Evolutionary conservation across 352 stramenopile species (phyloP), one percentile per base, ranked within the genome.

Genomic region (Globisporangium apiculatum): DNA sequence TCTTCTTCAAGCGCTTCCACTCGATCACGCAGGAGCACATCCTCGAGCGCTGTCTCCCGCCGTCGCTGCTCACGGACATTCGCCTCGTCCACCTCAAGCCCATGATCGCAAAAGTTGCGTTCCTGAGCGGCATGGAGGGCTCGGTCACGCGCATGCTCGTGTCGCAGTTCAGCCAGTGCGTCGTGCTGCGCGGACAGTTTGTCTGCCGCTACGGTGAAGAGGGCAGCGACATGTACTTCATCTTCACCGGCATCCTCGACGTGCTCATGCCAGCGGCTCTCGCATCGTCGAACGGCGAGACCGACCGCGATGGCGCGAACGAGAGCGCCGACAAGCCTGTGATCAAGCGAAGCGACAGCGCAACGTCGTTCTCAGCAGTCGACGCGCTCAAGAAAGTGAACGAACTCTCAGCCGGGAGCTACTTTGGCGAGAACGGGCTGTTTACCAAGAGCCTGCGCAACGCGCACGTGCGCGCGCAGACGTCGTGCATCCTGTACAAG

Each of bases 51-150:
- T 82, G 70, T 11, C 51, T 85, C 6, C 75, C 75, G 11, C 72
- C 72, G 0, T 79, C 75, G 5, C 47, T 85, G 5, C 45, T 85
- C 6, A 77, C 72, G 1, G 75, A 85, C 46, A 76, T 82, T 40
- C 72, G 75, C 1, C 56, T 80, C 4, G 62, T 82, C 12, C 65
- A 82, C 36, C 41, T 85, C 10, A 65, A 73, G 17, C 64, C 75
- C 5, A 85, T 85, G 72, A 75, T 85, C 48, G 61, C 57, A 8
- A 79, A 86, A 45, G 75, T 86, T 1, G 53, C 72, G 4, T 86
- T 86, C 52, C 54, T 86, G 3, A 55, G 59, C 17, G 64, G 60
- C 0, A 77, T 73, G 72, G 68, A 74, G 57, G 63, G 51, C 12
- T 73, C 64, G 3, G 66, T 80, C 10, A 82, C 71, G 9, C 61